Percentiles rank a stretch among this genome's conserved stretches.
Evolutionary conservation across 768 basidiomycete genomes (phyloP).

Genomic region (Basidioascus undulatus): DNA sequence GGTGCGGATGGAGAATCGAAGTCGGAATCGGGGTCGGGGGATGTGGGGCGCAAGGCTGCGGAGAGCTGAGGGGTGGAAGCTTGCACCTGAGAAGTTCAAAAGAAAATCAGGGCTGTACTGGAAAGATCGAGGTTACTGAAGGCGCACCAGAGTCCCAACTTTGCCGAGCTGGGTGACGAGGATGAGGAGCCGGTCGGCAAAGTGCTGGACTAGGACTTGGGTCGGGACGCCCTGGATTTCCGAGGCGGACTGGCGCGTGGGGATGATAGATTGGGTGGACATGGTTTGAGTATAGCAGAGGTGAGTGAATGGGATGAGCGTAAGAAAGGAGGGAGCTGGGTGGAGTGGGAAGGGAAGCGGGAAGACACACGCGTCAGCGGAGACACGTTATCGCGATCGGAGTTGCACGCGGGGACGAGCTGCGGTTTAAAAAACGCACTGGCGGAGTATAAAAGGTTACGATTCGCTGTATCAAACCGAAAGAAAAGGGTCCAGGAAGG

Average conservation of each 20-base stretch:
- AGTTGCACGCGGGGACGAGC: no score
- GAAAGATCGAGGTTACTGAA: neutral
- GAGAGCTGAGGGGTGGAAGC: conserved; percentile 36
- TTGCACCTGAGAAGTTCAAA: conserved; percentile 35
- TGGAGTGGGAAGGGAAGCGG: no score
- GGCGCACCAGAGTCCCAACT: conserved; percentile 59
- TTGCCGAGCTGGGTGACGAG: conserved; percentile 75
- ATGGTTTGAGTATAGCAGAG: no score
- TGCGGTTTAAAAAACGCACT: no score
- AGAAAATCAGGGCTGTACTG: neutral
- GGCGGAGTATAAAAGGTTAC: no score
- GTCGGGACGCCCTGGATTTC: conserved; percentile 35
- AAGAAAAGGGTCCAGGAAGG: no score
- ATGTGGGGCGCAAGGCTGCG: conserved; percentile 23
- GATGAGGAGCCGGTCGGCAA: conserved; percentile 57
- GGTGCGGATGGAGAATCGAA: conserved; percentile 22
- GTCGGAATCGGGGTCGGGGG: conserved; percentile 14
- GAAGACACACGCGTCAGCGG: no score
- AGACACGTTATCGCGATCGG: no score
- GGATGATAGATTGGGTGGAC: conserved; percentile 14
- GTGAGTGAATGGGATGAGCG: no score
- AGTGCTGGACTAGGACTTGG: conserved; percentile 53
- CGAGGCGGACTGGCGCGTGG: conserved; percentile 29
- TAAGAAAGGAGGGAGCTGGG: no score
- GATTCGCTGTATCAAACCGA: no score